These are phyloP conservation scores for Meripilus lineatus DNA, from an alignment of 1,284 basidiomycete species.

Conservation along the genomic window DNA sequence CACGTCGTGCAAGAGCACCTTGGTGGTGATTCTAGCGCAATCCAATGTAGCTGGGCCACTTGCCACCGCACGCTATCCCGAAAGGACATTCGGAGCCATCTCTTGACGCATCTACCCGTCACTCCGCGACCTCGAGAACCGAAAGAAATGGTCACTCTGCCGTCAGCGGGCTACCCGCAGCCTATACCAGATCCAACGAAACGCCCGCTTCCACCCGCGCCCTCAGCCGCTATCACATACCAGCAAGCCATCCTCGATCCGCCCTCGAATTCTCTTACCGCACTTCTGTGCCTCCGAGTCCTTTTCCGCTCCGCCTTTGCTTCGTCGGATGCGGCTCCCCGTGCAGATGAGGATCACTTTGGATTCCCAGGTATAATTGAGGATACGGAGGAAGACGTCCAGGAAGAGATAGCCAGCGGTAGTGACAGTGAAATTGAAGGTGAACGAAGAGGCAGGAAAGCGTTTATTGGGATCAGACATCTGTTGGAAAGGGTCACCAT, in stretches of 20 bases:
- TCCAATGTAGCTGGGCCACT: constrained; percentile 61
- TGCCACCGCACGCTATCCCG: constrained; percentile 50
- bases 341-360: constrained; percentile 74
- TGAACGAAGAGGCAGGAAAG: constrained; percentile 59
- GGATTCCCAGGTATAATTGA: constrained; percentile 75
- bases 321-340: constrained; percentile 61
- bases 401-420: constrained; percentile 27
- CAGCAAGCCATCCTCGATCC: constrained; percentile 56
- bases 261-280: constrained; percentile 67
- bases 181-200: constrained; percentile 56
- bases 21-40: constrained; percentile 37
- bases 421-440: constrained; percentile 56
- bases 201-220: constrained; percentile 59
- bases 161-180: constrained; percentile 46
- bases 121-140: constrained; percentile 51
- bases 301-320: constrained; percentile 73
- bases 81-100: constrained; percentile 51
- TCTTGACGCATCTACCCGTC: constrained; percentile 68
- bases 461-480: constrained; percentile 57
- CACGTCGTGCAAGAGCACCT: constrained; percentile 58
- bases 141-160: constrained; percentile 60
- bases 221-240: constrained; percentile 52
- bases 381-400: constrained; percentile 54
- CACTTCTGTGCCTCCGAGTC: constrained; percentile 69
- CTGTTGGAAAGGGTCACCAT: constrained; percentile 64